Percentiles rank a stretch among this genome's conserved stretches.
These are phyloP conservation scores for Cyclotella cryptica DNA, from an alignment of 108 stramenopile genomes.

Conservation along the genomic window DNA sequence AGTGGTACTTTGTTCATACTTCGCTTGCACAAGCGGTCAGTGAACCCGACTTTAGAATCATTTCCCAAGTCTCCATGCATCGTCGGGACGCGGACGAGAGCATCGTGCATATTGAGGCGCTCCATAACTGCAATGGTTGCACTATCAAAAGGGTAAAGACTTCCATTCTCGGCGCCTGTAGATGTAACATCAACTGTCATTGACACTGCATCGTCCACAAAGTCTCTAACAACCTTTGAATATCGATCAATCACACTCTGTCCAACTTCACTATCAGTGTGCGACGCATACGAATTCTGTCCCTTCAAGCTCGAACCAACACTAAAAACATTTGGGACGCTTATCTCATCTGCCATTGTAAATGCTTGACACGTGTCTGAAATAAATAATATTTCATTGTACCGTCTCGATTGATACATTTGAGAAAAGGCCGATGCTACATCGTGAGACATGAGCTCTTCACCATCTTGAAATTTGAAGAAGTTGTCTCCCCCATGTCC, in stretches of 20 bases:
- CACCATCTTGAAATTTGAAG: conserved; percentile 96
- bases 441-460: conserved; percentile 90
- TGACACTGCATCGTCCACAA: conserved; percentile 45
- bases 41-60: conserved; percentile 39
- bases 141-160: conserved; percentile 13
- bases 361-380: conserved; percentile 97
- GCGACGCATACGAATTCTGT: conserved; percentile 75
- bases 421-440: conserved; percentile 69
- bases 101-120: conserved; percentile 40
- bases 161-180: neutral
- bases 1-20: conserved; percentile 53
- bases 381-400: conserved; percentile 76
- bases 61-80: conserved; percentile 45
- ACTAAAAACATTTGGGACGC: conserved; percentile 66
- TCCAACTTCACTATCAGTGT: conserved; percentile 56
- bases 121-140: conserved; percentile 55
- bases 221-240: conserved; percentile 50
- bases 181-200: conserved; percentile 17
- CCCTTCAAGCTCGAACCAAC: conserved; percentile 74
- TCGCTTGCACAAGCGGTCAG: conserved; percentile 35
- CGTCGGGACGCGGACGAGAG: conserved; percentile 42
- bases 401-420: conserved; percentile 71
- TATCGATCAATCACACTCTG: conserved; percentile 57
- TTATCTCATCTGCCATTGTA: conserved; percentile 74
- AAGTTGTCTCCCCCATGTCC: conserved; percentile 98